Evolutionary conservation across 1,284 basidiomycete genomes (phyloP).

Genomic region (Macrocybe sp.): DNA sequence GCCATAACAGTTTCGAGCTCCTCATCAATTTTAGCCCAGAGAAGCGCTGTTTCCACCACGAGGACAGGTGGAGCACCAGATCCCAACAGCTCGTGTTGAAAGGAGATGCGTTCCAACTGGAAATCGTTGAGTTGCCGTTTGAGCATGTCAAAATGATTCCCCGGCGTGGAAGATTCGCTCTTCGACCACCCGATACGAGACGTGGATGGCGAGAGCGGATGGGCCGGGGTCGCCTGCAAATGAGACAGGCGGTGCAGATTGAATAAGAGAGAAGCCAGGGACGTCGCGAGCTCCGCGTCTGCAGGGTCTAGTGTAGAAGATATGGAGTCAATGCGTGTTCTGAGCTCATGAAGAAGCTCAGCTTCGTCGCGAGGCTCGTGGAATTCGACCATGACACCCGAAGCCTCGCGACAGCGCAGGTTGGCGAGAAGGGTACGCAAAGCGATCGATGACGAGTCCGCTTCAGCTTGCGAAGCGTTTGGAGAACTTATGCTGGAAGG

Average conservation of each 20-base stretch:
- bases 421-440: conserved; percentile 61
- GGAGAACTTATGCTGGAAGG: conserved; percentile 37
- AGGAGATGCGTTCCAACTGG: conserved; percentile 47
- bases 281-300: conserved; percentile 57
- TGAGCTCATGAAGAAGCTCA: conserved; percentile 60
- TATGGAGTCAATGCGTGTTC: conserved; percentile 44
- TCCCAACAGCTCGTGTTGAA: conserved; percentile 27
- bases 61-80: conserved; percentile 41
- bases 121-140: conserved; percentile 66
- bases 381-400: conserved; percentile 41
- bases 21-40: conserved; percentile 72
- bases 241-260: conserved; percentile 59
- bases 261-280: conserved; percentile 61
- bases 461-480: conserved; percentile 23
- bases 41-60: conserved; percentile 57
- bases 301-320: conserved; percentile 36
- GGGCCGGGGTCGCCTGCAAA: conserved; percentile 23
- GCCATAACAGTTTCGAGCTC: conserved; percentile 65
- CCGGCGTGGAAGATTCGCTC: conserved; percentile 24
- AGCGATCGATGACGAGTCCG: conserved; percentile 40
- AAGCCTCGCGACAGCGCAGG: conserved; percentile 45
- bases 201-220: conserved; percentile 12
- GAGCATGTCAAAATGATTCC: conserved; percentile 54
- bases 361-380: conserved; percentile 36
- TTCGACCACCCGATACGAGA: conserved; percentile 16